Conservation (phyloP, 345 rosid genomes). For the Hibiscus trionum region DNA sequence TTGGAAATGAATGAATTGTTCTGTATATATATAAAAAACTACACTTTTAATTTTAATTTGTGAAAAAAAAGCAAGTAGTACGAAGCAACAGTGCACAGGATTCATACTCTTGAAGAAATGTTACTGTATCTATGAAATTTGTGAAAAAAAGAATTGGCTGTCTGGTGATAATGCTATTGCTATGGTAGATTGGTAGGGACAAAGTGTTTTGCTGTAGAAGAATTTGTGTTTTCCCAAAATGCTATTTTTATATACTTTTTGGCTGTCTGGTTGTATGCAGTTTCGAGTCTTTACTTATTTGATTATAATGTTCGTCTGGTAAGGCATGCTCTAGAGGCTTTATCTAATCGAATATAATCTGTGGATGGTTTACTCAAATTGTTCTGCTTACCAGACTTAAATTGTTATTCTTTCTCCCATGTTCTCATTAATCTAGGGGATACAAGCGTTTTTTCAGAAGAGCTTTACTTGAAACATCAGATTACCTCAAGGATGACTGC, state of each 20-base stretch:
- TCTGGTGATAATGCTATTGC: not conserved
- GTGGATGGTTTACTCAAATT: not conserved
- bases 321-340: not conserved
- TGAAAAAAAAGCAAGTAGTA: not conserved
- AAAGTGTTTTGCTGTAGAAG: not conserved
- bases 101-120: not conserved
- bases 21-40: not conserved
- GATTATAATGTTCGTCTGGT: not conserved
- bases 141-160: not conserved
- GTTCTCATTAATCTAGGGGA: constrained; percentile 36
- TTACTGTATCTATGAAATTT: not conserved
- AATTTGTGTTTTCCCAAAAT: not conserved
- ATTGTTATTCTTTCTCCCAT: not conserved
- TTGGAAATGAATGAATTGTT: constrained; percentile 1
- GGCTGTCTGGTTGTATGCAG: not conserved
- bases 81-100: not conserved
- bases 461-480: constrained; percentile 55
- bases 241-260: not conserved
- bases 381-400: not conserved
- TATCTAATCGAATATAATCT: not conserved
- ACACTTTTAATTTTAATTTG: not conserved
- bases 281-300: not conserved
- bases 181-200: not conserved
- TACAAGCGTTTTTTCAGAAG: constrained; percentile 72
- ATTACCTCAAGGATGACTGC: constrained; percentile 59